phyloP scores from a whole-genome alignment of 2,329 filamentous ascomycete genomes.

The Coleophoma cylindrospora region DNA sequence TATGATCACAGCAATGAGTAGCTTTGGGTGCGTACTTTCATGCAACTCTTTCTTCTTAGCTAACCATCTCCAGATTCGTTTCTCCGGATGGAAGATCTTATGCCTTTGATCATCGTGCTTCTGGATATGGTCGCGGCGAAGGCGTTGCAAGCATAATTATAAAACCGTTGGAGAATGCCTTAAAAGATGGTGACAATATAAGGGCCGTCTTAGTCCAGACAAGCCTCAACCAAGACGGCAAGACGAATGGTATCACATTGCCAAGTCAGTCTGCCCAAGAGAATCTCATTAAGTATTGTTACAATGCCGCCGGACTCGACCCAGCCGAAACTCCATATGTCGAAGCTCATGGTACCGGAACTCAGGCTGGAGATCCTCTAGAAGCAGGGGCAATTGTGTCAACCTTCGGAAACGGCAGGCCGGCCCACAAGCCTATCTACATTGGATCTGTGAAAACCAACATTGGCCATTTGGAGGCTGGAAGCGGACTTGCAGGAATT shows the following conservation, averaged over 20 bases:
- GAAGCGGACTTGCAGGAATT: conserved; percentile 26
- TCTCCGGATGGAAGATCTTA: conserved; percentile 16
- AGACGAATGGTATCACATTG: conserved; percentile 38
- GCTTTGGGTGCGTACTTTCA: neutral
- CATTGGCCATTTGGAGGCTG: conserved; percentile 25
- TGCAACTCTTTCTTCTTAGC: neutral
- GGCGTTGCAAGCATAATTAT: conserved; percentile 55
- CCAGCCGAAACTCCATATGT: conserved; percentile 1
- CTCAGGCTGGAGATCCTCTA: conserved; percentile 21
- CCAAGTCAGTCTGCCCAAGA: conserved; percentile 39
- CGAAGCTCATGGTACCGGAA: conserved; percentile 18
- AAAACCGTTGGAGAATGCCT: conserved; percentile 46
- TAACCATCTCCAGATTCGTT: conserved; percentile 7
- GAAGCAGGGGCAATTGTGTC: conserved; percentile 17
- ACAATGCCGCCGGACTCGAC: conserved; percentile 11
- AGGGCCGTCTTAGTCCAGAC: conserved; percentile 35
- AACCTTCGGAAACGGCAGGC: conserved; percentile 14
- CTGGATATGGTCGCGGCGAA: conserved; percentile 62
- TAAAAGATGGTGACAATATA: conserved; percentile 35
- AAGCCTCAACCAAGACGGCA: conserved; percentile 39
- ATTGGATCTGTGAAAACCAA: conserved; percentile 21
- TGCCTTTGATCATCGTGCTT: conserved; percentile 52
- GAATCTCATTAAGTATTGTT: conserved; percentile 14
- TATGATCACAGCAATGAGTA: conserved; percentile 25
- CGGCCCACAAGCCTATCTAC: neutral